phyloP scores from a whole-genome alignment of 2,329 filamentous ascomycete species.

The Trichoderma guizhouense region DNA sequence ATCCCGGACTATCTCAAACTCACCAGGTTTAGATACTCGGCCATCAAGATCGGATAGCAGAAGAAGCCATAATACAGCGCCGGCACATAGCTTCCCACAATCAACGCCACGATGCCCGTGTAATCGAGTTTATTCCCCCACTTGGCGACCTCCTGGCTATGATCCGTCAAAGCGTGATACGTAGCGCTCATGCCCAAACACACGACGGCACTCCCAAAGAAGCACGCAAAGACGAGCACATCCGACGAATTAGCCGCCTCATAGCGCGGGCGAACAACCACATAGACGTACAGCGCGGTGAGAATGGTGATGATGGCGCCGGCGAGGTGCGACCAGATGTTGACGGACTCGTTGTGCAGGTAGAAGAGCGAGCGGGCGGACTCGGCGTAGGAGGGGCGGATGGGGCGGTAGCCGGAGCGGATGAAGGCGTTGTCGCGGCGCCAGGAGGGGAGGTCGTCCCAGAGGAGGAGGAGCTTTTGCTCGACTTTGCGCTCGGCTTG shows the following conservation, averaged over 20 bases:
- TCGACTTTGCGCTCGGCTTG: slow-evolving; percentile 41
- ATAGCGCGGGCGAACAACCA: slow-evolving; percentile 62
- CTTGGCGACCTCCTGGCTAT: slow-evolving; percentile 71
- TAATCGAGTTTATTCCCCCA: slow-evolving; percentile 95
- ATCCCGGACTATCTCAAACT: slow-evolving; percentile 24
- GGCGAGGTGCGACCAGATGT: slow-evolving; percentile 62
- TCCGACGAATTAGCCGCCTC: slow-evolving; percentile 59
- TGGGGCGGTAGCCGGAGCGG: slow-evolving; percentile 50
- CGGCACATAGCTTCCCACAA: slow-evolving; percentile 87
- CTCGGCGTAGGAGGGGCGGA: slow-evolving; percentile 45
- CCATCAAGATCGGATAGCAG: slow-evolving; percentile 63
- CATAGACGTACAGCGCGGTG: slow-evolving; percentile 52
- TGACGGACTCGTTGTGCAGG: slow-evolving; percentile 61
- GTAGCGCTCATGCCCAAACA: slow-evolving; percentile 80
- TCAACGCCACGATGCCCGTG: slow-evolving; percentile 85
- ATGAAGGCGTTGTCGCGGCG: slow-evolving; percentile 60
- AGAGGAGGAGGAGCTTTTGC: slow-evolving; percentile 45
- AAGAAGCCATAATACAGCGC: slow-evolving; percentile 85
- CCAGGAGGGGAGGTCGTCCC: slow-evolving; percentile 58
- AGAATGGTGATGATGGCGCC: slow-evolving; percentile 60
- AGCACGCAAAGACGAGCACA: slow-evolving; percentile 70
- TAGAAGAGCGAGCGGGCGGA: slow-evolving; percentile 49
- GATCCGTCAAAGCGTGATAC: slow-evolving; percentile 82
- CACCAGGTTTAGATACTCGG: slow-evolving; percentile 72
- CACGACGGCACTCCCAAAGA: slow-evolving; percentile 69